Conservation (phyloP, 805 yeast genomes). For the Candida namnaoensis region DNA sequence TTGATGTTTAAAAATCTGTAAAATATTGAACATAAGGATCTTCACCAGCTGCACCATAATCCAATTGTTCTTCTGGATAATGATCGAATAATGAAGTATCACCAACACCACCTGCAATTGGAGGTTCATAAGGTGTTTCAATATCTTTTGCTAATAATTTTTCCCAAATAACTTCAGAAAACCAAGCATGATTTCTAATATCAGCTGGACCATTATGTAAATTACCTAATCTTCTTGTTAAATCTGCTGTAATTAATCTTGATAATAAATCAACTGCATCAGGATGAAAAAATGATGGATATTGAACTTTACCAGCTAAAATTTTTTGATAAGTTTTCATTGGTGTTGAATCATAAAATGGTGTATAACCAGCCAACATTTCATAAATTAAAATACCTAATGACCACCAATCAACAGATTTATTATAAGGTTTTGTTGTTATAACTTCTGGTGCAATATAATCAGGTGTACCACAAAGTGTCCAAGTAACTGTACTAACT, state of each 20-base stretch:
- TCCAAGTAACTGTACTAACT: conserved; percentile 86
- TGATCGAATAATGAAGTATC: conserved; percentile 79
- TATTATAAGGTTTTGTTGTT: conserved; percentile 88
- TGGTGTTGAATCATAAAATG: conserved; percentile 87
- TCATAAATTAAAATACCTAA: conserved; percentile 86
- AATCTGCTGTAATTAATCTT: conserved; percentile 72
- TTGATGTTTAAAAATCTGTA: conserved; percentile 37
- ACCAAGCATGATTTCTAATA: conserved; percentile 86
- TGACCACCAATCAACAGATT: conserved; percentile 98
- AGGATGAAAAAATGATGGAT: conserved; percentile 68
- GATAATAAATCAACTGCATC: conserved; percentile 70
- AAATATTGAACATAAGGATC: conserved; percentile 67
- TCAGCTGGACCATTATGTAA: conserved; percentile 79
- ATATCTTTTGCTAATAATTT: conserved; percentile 75
- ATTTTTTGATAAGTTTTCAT: conserved; percentile 94
- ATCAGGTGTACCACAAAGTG: conserved; percentile 93
- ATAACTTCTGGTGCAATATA: conserved; percentile 96
- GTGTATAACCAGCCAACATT: conserved; percentile 93
- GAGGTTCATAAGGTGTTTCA: conserved; percentile 96
- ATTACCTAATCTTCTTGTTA: conserved; percentile 80
- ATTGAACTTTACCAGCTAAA: conserved; percentile 67
- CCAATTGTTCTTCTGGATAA: conserved; percentile 78
- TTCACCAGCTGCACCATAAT: conserved; percentile 70
- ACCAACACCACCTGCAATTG: conserved; percentile 88
- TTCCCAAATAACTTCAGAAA: conserved; percentile 89